Evolutionary conservation across 2,329 filamentous ascomycete genomes (phyloP).

Genomic region (Neonectria sp.): DNA sequence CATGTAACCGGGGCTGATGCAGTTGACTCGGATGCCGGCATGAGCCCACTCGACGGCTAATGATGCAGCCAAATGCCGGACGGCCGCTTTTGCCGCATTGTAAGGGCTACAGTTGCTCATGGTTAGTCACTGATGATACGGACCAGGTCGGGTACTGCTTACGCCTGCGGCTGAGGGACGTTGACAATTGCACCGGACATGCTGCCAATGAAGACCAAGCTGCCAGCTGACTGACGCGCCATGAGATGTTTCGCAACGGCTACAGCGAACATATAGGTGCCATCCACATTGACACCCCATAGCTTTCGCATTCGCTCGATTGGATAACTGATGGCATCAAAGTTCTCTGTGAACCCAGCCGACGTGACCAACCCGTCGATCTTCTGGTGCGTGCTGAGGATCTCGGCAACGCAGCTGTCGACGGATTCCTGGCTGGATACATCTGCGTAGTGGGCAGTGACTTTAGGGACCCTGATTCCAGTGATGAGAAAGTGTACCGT

Average conservation of each 20-base stretch:
- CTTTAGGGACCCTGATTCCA: conserved; percentile 75
- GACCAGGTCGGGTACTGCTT: conserved; percentile 44
- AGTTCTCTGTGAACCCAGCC: conserved; percentile 96
- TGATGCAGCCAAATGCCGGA: conserved; percentile 88
- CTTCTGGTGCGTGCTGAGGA: conserved; percentile 72
- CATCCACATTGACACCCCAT: conserved; percentile 93
- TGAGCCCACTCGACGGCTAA: conserved; percentile 95
- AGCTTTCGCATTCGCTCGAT: conserved; percentile 92
- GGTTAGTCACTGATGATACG: background rate
- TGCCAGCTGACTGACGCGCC: conserved; percentile 82
- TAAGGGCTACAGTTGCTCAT: conserved; percentile 73
- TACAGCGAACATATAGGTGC: conserved; percentile 90
- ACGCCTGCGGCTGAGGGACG: conserved; percentile 91
- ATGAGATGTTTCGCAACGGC: conserved; percentile 90
- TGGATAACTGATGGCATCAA: conserved; percentile 90
- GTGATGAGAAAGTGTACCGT: background rate
- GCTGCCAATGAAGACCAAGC: conserved; percentile 94
- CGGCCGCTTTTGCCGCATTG: conserved; percentile 92
- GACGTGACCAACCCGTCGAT: conserved; percentile 96
- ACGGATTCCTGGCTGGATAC: conserved; percentile 88
- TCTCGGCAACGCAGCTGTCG: conserved; percentile 77
- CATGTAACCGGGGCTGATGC: conserved; percentile 97
- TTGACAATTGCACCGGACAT: conserved; percentile 97
- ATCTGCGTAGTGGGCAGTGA: conserved; percentile 92
- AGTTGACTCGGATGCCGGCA: conserved; percentile 91